Evolutionary conservation across 257 asterid species (phyloP).

Genomic region (Solanum chiquidenum): DNA sequence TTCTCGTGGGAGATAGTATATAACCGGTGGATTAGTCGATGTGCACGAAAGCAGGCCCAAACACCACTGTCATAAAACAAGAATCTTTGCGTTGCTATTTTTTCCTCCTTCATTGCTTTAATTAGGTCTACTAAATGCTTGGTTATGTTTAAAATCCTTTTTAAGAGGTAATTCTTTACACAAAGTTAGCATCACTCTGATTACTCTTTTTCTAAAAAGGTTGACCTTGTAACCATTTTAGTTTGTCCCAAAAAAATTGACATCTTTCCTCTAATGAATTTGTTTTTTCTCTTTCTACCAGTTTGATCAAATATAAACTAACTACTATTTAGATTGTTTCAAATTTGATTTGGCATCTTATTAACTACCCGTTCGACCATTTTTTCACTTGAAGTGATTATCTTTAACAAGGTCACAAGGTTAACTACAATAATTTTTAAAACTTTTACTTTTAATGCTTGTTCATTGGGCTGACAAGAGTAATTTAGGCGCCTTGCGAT

Average conservation of each 20-base stretch:
- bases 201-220: not conserved
- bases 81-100: not conserved
- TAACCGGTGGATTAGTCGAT: not conserved
- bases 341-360: not conserved
- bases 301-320: not conserved
- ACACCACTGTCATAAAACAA: not conserved
- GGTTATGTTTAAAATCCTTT: not conserved
- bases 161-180: not conserved
- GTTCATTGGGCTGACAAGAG: not conserved
- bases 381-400: not conserved
- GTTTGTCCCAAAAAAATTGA: not conserved
- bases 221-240: not conserved
- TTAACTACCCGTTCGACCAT: not conserved
- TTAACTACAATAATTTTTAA: not conserved
- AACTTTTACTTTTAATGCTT: not conserved
- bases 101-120: not conserved
- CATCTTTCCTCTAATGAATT: not conserved
- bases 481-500: not conserved
- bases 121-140: not conserved
- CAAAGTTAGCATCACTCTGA: not conserved
- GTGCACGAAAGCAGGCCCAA: not conserved
- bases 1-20: not conserved
- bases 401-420: not conserved
- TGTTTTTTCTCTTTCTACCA: not conserved
- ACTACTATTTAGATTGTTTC: not conserved